Base-by-base conservation (phyloP, 495 filamentous ascomycete species). In the Pseudotulostoma volvatum region DNA sequence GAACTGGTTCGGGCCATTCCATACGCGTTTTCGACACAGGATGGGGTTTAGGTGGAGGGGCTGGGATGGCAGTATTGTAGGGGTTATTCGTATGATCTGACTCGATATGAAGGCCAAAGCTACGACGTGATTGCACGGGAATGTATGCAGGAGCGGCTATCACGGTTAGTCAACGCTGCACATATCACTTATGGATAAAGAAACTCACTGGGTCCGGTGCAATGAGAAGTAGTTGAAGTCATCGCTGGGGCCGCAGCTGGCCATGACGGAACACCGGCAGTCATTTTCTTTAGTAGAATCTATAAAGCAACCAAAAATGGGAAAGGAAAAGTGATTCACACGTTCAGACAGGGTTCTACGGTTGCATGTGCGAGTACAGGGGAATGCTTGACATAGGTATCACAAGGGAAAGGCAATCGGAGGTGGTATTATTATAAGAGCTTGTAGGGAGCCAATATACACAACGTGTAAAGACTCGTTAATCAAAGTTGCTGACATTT, bases 1-100 rank as follows among this genome's bases (percentile, higher is more conserved):
- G 81, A 32, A 95, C 81, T 3, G 73, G 67, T 16, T 74, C 63
- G 7, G 84, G 76, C 74, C 80, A 93, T 47, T 78, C 71, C 49
- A 28, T 28, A 80, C 72, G 56, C 57, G 56, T 43, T 65, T 47
- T 42, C 58, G 58, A 16, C 11, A 55, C 25, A 38, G 49, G 19
- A 3, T 37, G 28, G 18, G 48, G 18, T 9, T 46, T 44, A 13
- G 44, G 4, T 34, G 47, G 15, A 34, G 45, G 17, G 30, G 46
- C 31, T 42, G 52, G 53, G 23, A 57, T 54, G 23, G 14, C 18
- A 9, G 7, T 31, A 17, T 14, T 16, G 36, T 21, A 31, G 59
- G 38, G 13, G 52, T 37, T 42, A 54, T 31, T 14, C 20, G 56
- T 46, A 21, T 41, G 48, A 36, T 42, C 41, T 34, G 50, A 33